Percentiles rank a stretch among this genome's conserved stretches.
These are phyloP conservation scores for Plasmodium malariae DNA, from an alignment of 169 alveolate species.

Conservation along the genomic window DNA sequence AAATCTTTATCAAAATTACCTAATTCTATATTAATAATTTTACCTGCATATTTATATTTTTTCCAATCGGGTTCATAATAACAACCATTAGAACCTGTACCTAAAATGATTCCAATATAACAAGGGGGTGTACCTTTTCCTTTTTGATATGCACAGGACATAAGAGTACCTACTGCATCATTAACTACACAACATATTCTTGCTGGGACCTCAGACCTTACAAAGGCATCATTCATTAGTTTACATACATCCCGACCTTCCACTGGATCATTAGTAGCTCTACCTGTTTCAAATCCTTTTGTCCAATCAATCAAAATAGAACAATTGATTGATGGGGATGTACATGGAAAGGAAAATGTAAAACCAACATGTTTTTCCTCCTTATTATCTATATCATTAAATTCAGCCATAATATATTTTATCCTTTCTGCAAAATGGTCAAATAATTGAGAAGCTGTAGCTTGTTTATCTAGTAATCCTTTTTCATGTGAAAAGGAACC, in stretches of 20 bases:
- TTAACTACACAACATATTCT: constrained; percentile 86
- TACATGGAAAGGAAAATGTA: constrained; percentile 91
- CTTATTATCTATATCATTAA: constrained; percentile 42
- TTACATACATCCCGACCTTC: constrained; percentile 93
- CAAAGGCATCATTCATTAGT: constrained; percentile 89
- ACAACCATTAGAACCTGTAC: constrained; percentile 92
- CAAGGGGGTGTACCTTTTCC: constrained; percentile 86
- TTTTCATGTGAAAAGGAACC: constrained; percentile 84
- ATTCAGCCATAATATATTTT: constrained; percentile 86
- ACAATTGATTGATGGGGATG: constrained; percentile 81
- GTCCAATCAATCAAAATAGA: constrained; percentile 91
- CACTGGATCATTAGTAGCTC: constrained; percentile 90
- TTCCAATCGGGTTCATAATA: constrained; percentile 90
- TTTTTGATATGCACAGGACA: constrained; percentile 91
- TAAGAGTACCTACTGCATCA: constrained; percentile 93
- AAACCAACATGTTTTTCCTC: constrained; percentile 84
- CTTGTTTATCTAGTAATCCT: constrained; percentile 87
- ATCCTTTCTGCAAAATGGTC: constrained; percentile 87
- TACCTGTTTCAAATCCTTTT: constrained; percentile 94
- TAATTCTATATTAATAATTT: constrained; percentile 89
- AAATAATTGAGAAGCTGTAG: constrained; percentile 88
- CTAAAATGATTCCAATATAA: constrained; percentile 89
- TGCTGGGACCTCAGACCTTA: constrained; percentile 86
- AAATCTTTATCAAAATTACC: constrained; percentile 91
- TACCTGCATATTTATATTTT: constrained; percentile 88